Base-by-base conservation (phyloP, 2,329 filamentous ascomycete genomes). In the Mycosphaerella sp. region DNA sequence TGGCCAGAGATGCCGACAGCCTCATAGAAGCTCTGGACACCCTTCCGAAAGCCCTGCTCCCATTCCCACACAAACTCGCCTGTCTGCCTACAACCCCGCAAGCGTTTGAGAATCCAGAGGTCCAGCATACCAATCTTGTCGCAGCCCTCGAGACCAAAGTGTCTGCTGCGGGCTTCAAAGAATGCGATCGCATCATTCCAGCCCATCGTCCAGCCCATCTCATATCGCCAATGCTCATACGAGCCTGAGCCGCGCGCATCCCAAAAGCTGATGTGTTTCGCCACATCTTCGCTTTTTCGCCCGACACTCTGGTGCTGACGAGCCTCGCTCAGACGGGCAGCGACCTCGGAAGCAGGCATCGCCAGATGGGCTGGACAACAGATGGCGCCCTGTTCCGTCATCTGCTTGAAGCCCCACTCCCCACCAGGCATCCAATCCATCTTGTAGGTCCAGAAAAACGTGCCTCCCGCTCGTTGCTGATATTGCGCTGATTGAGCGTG, bases 371-470 rank as follows among this genome's bases (percentile, higher is more conserved):
- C 50, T 36, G 79, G 73, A 1, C 74, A 59, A 1, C 64, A 60
- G 51, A 80, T 72, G 34, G 73, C 72, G 2, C 69, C 67, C 21
- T 71, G 72, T 21, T 77, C 73, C 7, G 71, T 74, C 67, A 80
- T 78, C 38, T 77, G 72, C 17, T 73, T 72, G 67, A 83, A 82
- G 0, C 80, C 80, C 80, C 80, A 83, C 65, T 80, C 80, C 10
- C 79, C 80, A 10, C 79, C 80, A n/a, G 76, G 74, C 74, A 80
- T 80, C 79, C 80, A 82, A 58, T 80, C 74, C 79, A 82, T 82
- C 51, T 80, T 80, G 62, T 73, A 78, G 0, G 80, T 82, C 80
- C 80, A 82, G 69, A 83, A 83, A 62, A 76, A 81, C 32, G 72
- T 72, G 1, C 80, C 80, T 2, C 76, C 76, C 11, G 76, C 67